Evolutionary conservation across 192 early-diverging fungal species (phyloP).

Genomic region (Umbelopsis ramanniana): DNA sequence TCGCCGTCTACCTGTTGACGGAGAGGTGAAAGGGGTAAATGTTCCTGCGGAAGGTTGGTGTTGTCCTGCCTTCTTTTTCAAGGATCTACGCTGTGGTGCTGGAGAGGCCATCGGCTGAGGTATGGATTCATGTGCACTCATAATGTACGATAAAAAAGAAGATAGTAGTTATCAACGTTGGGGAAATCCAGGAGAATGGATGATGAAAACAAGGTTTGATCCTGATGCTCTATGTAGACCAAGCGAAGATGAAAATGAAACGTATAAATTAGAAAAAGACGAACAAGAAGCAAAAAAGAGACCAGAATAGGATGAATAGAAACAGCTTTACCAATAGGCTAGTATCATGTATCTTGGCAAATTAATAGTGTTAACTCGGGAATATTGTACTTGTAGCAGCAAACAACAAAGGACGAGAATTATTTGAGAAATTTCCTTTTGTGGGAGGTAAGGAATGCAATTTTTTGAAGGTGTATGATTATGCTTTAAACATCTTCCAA

Average conservation of each 20-base stretch:
- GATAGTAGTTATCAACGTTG: not conserved
- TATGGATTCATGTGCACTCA: not conserved
- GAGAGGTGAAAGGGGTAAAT: conserved; percentile 24
- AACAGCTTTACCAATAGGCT: not conserved
- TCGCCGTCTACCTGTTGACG: conserved; percentile 33
- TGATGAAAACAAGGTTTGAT: not conserved
- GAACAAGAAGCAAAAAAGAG: conserved; percentile 19
- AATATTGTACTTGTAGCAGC: conserved; percentile 22
- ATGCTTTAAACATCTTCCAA: too few species aligned
- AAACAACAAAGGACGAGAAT: not conserved
- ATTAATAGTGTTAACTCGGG: conserved; percentile 4
- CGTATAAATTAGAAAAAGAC: not conserved
- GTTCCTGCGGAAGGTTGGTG: not conserved
- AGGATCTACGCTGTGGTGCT: conserved; percentile 28
- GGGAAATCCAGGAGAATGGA: not conserved
- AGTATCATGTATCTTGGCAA: not conserved
- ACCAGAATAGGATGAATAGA: not conserved
- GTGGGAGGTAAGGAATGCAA: conserved; percentile 4
- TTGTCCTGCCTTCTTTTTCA: conserved; percentile 7
- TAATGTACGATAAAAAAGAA: not conserved
- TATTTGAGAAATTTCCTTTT: conserved; percentile 20
- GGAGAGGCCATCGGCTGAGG: conserved; percentile 29
- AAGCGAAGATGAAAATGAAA: not conserved
- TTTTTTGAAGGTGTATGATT: too few species aligned
- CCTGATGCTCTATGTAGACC: not conserved